A percentile compares a stretch with the other conserved stretches of the same genome.
phyloP scores from a whole-genome alignment of 306 rosid genomes.

The Begonia masoniana region DNA sequence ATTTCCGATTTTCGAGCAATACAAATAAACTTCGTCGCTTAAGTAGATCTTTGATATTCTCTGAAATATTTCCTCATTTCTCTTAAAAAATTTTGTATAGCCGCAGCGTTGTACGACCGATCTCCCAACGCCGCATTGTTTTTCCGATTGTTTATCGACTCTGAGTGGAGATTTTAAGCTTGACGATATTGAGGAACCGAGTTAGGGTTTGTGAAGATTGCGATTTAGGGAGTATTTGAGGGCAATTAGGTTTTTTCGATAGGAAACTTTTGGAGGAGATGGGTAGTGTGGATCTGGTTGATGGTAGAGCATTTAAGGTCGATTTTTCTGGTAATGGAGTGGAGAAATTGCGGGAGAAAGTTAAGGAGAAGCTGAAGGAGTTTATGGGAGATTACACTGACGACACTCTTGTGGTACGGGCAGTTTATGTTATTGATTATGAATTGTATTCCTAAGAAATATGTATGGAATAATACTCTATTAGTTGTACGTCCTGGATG shows the following conservation, averaged over 20 bases:
- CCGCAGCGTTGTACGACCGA: too few relatives aligned
- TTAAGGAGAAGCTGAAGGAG: constrained; percentile 79
- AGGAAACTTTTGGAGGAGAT: constrained; percentile 17
- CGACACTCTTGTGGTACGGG: constrained; percentile 87
- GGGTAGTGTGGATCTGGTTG: constrained; percentile 72
- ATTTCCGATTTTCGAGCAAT: too few relatives aligned
- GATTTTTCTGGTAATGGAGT: constrained; percentile 51
- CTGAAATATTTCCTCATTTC: too few relatives aligned
- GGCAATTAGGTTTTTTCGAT: constrained; percentile 23
- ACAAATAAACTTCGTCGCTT: too few relatives aligned
- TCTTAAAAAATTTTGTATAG: too few relatives aligned
- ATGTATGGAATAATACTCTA: too few relatives aligned
- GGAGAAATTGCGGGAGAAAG: constrained; percentile 38
- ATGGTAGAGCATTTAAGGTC: constrained; percentile 41
- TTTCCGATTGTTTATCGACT: too few relatives aligned
- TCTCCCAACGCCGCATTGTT: too few relatives aligned
- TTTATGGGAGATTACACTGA: constrained; percentile 95
- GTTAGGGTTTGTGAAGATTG: constrained; percentile 33
- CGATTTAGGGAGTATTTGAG: constrained; percentile 2
- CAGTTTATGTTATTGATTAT: constrained; percentile 2
- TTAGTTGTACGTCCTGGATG: too few relatives aligned
- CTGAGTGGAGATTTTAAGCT: too few relatives aligned
- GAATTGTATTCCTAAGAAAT: too few relatives aligned
- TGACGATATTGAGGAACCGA: neutral
- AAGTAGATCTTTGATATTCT: too few relatives aligned